These are phyloP conservation scores for Leccinum ponderosum DNA, from an alignment of 1,284 basidiomycete species.

Conservation along the genomic window DNA sequence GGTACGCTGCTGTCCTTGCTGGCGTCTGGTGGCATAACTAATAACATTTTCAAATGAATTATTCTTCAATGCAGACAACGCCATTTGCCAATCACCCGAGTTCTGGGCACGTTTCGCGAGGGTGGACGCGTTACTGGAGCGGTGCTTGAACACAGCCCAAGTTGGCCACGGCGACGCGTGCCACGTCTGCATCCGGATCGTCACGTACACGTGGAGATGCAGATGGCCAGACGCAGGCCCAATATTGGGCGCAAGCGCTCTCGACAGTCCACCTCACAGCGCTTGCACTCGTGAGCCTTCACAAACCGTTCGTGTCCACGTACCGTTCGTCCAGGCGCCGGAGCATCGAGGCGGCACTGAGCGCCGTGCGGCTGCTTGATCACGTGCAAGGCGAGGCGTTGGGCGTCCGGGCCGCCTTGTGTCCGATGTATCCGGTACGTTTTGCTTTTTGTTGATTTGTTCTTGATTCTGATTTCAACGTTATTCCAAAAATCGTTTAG, in stretches of 20 bases:
- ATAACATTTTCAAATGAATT: not conserved
- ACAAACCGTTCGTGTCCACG: conserved; percentile 31
- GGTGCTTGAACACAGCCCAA: conserved; percentile 27
- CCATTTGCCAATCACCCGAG: conserved; percentile 16
- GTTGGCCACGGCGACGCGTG: conserved; percentile 3
- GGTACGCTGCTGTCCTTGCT: conserved; percentile 19
- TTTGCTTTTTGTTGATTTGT: not conserved
- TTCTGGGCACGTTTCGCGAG: conserved; percentile 31
- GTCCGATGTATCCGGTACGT: conserved; percentile 22
- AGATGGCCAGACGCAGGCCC: conserved; percentile 2
- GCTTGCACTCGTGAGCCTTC: conserved; percentile 40
- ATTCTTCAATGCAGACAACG: conserved; percentile 16
- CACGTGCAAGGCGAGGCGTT: conserved; percentile 4
- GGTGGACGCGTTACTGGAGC: conserved; percentile 37
- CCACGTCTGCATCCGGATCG: conserved; percentile 10
- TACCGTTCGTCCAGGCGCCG: conserved; percentile 29
- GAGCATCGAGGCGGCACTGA: conserved; percentile 28
- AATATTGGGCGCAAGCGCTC: conserved; percentile 6
- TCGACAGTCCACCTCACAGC: conserved; percentile 26
- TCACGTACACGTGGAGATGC: conserved; percentile 14
- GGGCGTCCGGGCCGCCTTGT: not conserved
- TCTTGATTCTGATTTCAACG: not conserved
- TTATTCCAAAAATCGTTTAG: conserved; percentile 8
- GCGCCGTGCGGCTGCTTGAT: conserved; percentile 17
- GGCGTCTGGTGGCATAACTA: not conserved